Evolutionary conservation across 2,329 filamentous ascomycete species (phyloP).

Genomic region (Calcarisporium arbuscula): DNA sequence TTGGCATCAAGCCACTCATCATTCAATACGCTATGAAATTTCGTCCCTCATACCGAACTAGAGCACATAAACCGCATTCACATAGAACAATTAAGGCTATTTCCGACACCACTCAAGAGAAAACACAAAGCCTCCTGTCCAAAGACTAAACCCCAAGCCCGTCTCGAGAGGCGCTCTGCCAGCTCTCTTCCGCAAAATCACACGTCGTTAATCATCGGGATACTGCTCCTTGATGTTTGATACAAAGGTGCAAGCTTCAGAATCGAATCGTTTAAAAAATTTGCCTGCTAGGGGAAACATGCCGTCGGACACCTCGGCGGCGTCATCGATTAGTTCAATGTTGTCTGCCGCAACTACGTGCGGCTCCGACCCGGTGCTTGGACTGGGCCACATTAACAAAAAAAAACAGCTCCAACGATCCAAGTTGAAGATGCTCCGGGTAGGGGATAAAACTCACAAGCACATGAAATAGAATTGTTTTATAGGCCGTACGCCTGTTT

Average conservation of each 20-base stretch:
- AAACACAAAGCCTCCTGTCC: too few relatives aligned
- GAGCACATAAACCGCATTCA: too few relatives aligned
- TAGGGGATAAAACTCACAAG: constrained; percentile 54
- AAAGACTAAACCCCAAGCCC: too few relatives aligned
- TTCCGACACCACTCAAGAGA: too few relatives aligned
- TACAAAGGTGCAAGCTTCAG: constrained; percentile 59
- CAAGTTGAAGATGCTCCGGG: too few relatives aligned
- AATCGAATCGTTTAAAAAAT: constrained; percentile 84
- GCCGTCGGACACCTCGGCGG: constrained; percentile 41
- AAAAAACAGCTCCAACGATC: too few relatives aligned
- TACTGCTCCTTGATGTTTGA: constrained; percentile 78
- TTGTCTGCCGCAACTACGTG: constrained; percentile 61
- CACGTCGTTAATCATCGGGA: constrained; percentile 70
- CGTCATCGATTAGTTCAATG: constrained; percentile 54
- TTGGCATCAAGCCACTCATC: too few relatives aligned
- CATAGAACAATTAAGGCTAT: too few relatives aligned
- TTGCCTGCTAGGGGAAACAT: constrained; percentile 69
- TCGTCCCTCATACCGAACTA: too few relatives aligned
- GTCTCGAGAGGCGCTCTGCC: too few relatives aligned
- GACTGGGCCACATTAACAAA: constrained; percentile 13
- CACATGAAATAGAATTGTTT: constrained; percentile 67
- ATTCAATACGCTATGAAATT: too few relatives aligned
- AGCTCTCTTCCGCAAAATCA: too few relatives aligned
- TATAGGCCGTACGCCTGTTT: constrained; percentile 16
- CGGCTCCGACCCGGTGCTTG: constrained; percentile 26